Percentiles rank a stretch among this genome's conserved stretches.
phyloP scores from a whole-genome alignment of 2,329 filamentous ascomycete species.

The Clonostachys byssicola region DNA sequence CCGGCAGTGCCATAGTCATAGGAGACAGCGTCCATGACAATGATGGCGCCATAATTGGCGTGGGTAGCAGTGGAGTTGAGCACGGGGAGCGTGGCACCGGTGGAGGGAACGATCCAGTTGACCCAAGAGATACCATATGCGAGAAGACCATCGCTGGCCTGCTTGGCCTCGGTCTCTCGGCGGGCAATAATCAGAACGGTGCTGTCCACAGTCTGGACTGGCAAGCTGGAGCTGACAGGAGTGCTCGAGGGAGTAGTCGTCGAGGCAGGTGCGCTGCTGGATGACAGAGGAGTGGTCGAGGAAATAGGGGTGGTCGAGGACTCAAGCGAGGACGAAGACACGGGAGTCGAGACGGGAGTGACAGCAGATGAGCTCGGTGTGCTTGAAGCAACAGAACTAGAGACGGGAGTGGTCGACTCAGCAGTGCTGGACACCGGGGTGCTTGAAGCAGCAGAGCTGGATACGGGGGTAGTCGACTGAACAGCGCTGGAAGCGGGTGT shows the following conservation, averaged over 20 bases:
- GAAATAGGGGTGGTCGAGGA: too few species aligned
- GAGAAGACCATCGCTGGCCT: constrained; percentile 48
- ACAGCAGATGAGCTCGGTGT: too few species aligned
- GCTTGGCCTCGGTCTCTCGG: constrained; percentile 41
- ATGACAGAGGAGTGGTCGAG: too few species aligned
- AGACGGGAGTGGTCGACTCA: too few species aligned
- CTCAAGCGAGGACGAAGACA: too few species aligned
- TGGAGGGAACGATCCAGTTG: constrained; percentile 47
- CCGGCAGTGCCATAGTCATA: constrained; percentile 41
- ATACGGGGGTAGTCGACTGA: too few species aligned
- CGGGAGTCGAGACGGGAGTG: too few species aligned
- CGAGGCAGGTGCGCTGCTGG: not conserved
- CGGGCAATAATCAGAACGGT: constrained; percentile 54
- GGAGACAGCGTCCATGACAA: constrained; percentile 47
- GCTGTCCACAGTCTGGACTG: constrained; percentile 19
- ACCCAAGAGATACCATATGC: constrained; percentile 59
- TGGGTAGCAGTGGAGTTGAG: constrained; percentile 41
- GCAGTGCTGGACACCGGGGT: too few species aligned
- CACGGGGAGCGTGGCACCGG: constrained; percentile 42
- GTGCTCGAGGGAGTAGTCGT: constrained; percentile 2
- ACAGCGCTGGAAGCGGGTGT: too few species aligned
- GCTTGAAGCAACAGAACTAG: too few species aligned
- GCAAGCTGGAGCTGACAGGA: too few species aligned
- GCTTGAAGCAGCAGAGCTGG: too few species aligned
- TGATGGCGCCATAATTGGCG: constrained; percentile 57